Evolutionary conservation across 768 basidiomycete genomes (phyloP).

Genomic region (Steccherinum ochraceum): DNA sequence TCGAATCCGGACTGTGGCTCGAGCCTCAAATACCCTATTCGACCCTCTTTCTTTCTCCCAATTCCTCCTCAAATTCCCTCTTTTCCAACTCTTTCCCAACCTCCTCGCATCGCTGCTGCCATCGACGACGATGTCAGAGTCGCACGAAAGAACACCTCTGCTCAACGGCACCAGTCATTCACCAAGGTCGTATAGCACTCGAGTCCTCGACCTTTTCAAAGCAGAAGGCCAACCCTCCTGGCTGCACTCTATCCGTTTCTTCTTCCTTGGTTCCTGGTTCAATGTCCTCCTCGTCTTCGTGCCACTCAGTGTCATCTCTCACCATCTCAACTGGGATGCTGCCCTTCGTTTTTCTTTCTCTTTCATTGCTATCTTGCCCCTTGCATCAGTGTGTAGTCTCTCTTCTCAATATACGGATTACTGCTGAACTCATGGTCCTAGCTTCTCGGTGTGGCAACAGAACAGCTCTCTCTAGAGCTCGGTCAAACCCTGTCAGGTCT

Average conservation of each 20-base stretch:
- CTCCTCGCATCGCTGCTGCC: no score
- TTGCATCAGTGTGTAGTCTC: slow-evolving; percentile 60
- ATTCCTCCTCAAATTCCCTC: slow-evolving; percentile 25
- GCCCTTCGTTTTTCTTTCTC: slow-evolving; percentile 67
- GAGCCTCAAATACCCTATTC: background rate
- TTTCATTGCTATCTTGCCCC: slow-evolving; percentile 79
- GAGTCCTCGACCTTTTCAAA: slow-evolving; percentile 36
- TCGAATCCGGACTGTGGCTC: slow-evolving; percentile 1
- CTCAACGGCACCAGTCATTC: slow-evolving; percentile 34
- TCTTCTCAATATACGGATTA: background rate
- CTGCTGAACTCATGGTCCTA: slow-evolving; percentile 17
- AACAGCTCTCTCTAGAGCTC: slow-evolving; percentile 70
- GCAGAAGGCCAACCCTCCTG: slow-evolving; percentile 63
- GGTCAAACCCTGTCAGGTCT: slow-evolving; percentile 85
- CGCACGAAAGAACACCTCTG: no score
- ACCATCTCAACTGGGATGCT: slow-evolving; percentile 69
- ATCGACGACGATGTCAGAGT: no score
- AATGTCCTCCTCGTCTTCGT: slow-evolving; percentile 78
- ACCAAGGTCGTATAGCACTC: slow-evolving; percentile 25
- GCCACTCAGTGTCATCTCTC: slow-evolving; percentile 62
- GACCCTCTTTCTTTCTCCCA: slow-evolving; percentile 3
- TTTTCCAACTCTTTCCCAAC: no score
- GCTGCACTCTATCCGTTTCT: slow-evolving; percentile 48
- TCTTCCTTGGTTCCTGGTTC: slow-evolving; percentile 60
- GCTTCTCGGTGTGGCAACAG: slow-evolving; percentile 77